Percentiles rank a stretch among this genome's conserved stretches.
These are phyloP conservation scores for Pythium volutum DNA, from an alignment of 352 stramenopile genomes.

Conservation along the genomic window DNA sequence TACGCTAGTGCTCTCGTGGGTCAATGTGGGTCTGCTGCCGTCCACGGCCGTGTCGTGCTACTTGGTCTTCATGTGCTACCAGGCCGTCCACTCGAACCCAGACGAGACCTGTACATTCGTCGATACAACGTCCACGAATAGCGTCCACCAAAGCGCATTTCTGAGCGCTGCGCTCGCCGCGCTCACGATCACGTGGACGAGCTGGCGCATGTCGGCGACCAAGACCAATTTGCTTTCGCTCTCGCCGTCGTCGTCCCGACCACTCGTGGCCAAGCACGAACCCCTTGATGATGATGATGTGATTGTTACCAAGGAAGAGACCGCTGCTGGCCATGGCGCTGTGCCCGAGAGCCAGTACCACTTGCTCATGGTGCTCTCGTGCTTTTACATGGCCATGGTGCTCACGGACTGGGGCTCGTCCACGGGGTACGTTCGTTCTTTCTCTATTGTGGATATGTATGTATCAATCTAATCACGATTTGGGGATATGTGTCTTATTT, in stretches of 20 bases:
- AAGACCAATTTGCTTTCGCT: conserved; percentile 53
- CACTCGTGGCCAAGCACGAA: not conserved
- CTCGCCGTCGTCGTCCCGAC: conserved; percentile 24
- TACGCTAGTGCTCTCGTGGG: conserved; percentile 50
- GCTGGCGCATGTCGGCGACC: conserved; percentile 63
- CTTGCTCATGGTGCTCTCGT: conserved; percentile 64
- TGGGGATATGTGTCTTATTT: not conserved
- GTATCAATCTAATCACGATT: not conserved
- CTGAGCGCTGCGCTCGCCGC: conserved; percentile 43
- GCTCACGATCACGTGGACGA: conserved; percentile 57
- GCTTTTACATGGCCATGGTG: conserved; percentile 84
- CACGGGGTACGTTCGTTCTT: conserved; percentile 35
- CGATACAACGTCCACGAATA: conserved; percentile 27
- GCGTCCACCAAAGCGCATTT: conserved; percentile 38
- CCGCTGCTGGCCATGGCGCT: not conserved
- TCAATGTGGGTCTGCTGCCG: conserved; percentile 59
- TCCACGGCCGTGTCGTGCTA: conserved; percentile 53
- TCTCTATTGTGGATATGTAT: not conserved
- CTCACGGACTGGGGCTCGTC: conserved; percentile 75
- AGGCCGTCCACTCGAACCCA: conserved; percentile 65
- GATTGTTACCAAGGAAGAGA: conserved; percentile 5
- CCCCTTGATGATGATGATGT: conserved; percentile 2
- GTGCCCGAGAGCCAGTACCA: conserved; percentile 77
- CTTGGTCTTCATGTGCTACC: conserved; percentile 68
- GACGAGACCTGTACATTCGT: conserved; percentile 41